Conservation (phyloP, 2,329 filamentous ascomycete species). For the Calonectria leucothoes region DNA sequence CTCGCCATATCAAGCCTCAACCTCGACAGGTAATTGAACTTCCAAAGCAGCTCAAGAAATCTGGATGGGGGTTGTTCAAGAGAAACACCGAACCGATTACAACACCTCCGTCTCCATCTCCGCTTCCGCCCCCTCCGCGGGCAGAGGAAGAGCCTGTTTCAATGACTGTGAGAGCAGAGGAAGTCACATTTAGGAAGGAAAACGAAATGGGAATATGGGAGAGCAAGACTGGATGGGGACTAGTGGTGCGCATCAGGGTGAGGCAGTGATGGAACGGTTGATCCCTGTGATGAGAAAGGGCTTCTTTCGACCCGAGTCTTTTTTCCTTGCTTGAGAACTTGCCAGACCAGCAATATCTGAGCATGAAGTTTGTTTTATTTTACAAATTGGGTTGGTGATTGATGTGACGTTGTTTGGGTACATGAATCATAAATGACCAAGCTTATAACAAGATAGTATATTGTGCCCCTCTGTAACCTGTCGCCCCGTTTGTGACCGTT, state of each 20-base stretch:
- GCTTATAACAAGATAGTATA: background rate
- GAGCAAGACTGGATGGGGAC: conserved; percentile 60
- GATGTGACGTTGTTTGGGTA: background rate
- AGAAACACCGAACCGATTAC: conserved; percentile 31
- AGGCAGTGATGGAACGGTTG: conserved; percentile 16
- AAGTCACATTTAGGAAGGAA: conserved; percentile 62
- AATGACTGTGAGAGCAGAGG: conserved; percentile 57
- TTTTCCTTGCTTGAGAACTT: background rate
- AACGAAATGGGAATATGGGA: conserved; percentile 66
- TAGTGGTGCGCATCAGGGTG: conserved; percentile 56
- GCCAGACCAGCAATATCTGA: background rate
- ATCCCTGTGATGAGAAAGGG: background rate
- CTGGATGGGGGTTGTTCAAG: conserved; percentile 48
- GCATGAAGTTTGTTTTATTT: background rate
- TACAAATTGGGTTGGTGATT: background rate
- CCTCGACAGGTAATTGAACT: conserved; percentile 43
- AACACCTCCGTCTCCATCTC: conserved; percentile 11
- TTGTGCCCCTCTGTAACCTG: background rate
- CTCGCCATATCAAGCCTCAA: conserved; percentile 28
- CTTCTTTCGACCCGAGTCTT: background rate
- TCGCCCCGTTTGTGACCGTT: background rate
- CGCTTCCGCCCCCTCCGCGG: conserved; percentile 3
- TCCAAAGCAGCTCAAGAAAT: conserved; percentile 48
- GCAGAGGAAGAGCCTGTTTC: conserved; percentile 41
- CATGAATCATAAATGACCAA: background rate